Percentiles rank a stretch among this genome's conserved stretches.
phyloP scores from a whole-genome alignment of 179 eudicot species.

The Heliamphora ciliata region DNA sequence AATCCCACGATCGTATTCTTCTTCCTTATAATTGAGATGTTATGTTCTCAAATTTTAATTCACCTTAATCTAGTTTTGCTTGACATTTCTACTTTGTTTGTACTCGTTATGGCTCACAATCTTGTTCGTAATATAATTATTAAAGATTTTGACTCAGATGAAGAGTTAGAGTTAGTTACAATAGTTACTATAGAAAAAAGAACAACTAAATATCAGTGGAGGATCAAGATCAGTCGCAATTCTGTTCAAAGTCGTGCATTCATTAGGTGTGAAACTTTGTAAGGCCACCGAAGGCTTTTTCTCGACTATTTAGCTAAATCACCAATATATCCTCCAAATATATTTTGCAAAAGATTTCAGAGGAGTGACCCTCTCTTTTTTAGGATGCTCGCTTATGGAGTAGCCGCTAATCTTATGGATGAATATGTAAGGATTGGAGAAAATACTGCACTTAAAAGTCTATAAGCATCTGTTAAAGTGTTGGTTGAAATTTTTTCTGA shows the following conservation, averaged over 20 bases:
- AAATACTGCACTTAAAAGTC: too few species aligned
- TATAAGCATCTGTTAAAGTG: too few species aligned
- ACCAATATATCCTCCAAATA: background rate
- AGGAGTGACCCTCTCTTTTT: background rate
- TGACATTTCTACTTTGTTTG: too few species aligned
- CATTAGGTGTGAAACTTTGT: background rate
- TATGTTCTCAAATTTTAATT: too few species aligned
- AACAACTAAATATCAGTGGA: background rate
- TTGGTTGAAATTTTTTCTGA: too few species aligned
- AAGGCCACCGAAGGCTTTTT: background rate
- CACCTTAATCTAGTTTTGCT: too few species aligned
- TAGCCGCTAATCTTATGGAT: too few species aligned
- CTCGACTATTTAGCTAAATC: background rate
- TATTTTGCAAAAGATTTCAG: background rate
- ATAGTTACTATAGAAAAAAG: background rate
- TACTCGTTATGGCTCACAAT: too few species aligned
- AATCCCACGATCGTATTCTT: too few species aligned
- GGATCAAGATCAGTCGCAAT: background rate
- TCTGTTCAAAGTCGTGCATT: background rate
- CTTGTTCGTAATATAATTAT: background rate
- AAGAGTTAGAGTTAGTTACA: background rate
- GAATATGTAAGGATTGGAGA: too few species aligned
- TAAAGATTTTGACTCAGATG: background rate
- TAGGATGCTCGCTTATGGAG: too few species aligned
- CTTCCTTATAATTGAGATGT: too few species aligned